Percentiles rank a stretch among this genome's conserved stretches.
Conservation (phyloP, 1,139 yeast species). For the Suhomyces yuchorum region DNA sequence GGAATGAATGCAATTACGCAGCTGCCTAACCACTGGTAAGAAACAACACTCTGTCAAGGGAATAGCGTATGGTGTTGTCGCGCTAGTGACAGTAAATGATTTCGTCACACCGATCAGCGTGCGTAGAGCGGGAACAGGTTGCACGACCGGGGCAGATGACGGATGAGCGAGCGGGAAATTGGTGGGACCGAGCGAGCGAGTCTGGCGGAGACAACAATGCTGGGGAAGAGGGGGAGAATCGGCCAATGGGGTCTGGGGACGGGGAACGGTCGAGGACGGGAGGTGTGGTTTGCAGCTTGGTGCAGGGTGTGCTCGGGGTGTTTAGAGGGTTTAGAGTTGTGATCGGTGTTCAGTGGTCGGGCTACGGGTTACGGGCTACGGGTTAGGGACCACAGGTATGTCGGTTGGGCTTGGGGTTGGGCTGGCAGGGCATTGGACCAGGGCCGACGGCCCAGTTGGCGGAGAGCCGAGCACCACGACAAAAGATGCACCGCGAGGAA, state of each 20-base stretch:
- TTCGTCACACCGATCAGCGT: conserved; percentile 8
- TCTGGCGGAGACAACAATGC: too few relatives aligned
- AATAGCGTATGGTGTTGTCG: neutral
- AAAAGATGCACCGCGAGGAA: neutral
- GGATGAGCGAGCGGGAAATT: neutral
- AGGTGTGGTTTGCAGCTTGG: too few relatives aligned
- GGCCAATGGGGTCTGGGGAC: too few relatives aligned
- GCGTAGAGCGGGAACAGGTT: neutral
- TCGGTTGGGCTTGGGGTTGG: too few relatives aligned
- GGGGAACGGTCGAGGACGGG: too few relatives aligned
- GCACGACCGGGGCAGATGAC: neutral
- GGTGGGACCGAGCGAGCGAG: neutral
- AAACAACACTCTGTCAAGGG: neutral
- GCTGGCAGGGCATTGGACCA: too few relatives aligned
- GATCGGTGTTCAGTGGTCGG: too few relatives aligned
- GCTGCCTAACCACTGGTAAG: neutral
- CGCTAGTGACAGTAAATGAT: conserved; percentile 4
- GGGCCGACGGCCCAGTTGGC: neutral
- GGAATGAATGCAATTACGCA: neutral
- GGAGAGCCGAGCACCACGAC: neutral
- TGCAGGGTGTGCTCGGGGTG: too few relatives aligned
- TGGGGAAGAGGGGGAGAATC: neutral
- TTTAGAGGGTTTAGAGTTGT: too few relatives aligned
- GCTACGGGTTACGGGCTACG: too few relatives aligned
- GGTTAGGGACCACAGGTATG: too few relatives aligned